Conservation (phyloP, 225 moss, liverwort and hornwort species). For the Pleurozium schreberi region DNA sequence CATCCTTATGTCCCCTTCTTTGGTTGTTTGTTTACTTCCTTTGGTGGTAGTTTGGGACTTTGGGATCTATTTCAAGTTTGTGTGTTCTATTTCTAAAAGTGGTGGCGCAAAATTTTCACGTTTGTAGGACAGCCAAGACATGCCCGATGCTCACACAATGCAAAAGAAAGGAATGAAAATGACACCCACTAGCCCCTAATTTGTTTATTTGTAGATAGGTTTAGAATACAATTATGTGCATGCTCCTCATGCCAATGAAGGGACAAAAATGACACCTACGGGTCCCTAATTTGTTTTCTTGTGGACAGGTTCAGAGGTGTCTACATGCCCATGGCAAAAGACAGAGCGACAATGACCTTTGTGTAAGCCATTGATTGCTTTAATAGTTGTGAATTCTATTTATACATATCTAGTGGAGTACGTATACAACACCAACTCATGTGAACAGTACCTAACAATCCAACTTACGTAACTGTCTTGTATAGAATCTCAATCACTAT, state of each 20-base stretch:
- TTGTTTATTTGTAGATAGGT: no score
- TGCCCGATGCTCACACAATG: background rate
- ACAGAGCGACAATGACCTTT: background rate
- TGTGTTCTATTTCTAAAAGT: no score
- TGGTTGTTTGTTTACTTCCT: no score
- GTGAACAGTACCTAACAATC: fast-evolving
- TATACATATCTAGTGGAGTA: background rate
- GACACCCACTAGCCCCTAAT: background rate
- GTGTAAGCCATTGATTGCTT: background rate
- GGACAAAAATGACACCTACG: no score
- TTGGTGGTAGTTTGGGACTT: no score
- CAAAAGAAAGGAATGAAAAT: no score
- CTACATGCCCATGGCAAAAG: no score
- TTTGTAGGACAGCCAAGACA: no score
- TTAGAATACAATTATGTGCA: background rate
- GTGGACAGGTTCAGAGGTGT: background rate
- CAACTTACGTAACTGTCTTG: background rate
- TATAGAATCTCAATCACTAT: background rate
- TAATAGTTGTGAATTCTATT: background rate
- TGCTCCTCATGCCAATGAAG: no score
- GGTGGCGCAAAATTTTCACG: no score
- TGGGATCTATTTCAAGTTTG: no score
- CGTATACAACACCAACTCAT: background rate
- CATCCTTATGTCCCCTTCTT: no score
- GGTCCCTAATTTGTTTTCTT: background rate